These are phyloP conservation scores for Posidonia oceanica DNA, from an alignment of 116 monocot species.

Conservation along the genomic window DNA sequence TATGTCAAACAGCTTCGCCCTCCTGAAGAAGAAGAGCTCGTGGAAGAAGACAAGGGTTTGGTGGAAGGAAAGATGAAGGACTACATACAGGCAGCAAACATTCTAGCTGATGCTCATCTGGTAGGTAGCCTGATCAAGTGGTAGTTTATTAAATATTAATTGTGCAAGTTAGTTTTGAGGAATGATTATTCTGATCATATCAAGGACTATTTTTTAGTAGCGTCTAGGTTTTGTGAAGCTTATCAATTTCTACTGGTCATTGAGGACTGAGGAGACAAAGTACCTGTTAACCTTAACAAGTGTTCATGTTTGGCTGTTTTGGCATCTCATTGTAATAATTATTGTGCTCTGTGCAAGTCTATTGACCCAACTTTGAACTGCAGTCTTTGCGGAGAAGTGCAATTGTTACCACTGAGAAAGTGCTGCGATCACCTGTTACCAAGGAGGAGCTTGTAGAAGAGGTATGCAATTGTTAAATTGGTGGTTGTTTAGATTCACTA, in stretches of 20 bases:
- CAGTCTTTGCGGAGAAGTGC: constrained; percentile 63
- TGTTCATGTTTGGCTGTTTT: too few species aligned
- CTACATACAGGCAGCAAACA: constrained; percentile 66
- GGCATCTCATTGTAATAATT: too few species aligned
- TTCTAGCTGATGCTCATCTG: constrained; percentile 54
- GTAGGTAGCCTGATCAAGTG: constrained; percentile 19
- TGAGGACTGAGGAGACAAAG: too few species aligned
- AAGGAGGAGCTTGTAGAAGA: constrained; percentile 89
- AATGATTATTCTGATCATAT: not conserved
- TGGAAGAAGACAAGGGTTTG: constrained; percentile 27
- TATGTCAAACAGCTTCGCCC: not conserved
- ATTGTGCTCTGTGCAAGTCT: not conserved
- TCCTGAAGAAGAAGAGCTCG: constrained; percentile 33
- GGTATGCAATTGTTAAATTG: constrained; percentile 30
- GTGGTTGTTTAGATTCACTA: not conserved
- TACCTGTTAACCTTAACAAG: too few species aligned
- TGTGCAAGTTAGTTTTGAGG: too few species aligned
- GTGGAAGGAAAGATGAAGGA: constrained; percentile 75
- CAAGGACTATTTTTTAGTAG: not conserved
- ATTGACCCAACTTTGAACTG: not conserved
- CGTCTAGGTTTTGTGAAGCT: not conserved
- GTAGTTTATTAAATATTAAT: too few species aligned
- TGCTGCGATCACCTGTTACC: constrained; percentile 57
- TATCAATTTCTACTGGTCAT: not conserved
- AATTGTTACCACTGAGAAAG: constrained; percentile 64